phyloP scores from a whole-genome alignment of 1,139 yeast genomes.

The Pichia sp. region DNA sequence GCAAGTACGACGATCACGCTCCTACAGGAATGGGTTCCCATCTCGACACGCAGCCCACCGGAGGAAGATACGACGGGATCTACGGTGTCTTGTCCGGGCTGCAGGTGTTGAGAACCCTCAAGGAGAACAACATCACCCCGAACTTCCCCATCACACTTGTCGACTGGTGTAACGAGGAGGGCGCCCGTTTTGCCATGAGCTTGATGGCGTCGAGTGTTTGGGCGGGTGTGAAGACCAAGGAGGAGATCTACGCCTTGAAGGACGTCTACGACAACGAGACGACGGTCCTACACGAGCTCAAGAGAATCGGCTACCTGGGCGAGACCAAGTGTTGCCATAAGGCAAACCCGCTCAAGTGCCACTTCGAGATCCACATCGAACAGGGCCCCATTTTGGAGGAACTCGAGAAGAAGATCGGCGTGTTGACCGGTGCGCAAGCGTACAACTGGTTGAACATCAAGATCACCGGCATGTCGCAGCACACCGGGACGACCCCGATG shows the following conservation, averaged over 20 bases:
- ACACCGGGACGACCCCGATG: conserved; percentile 76
- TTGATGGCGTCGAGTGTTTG: conserved; percentile 65
- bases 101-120: conserved; percentile 60
- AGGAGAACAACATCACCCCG: conserved; percentile 54
- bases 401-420: conserved; percentile 52
- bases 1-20: conserved; percentile 40
- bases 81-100: conserved; percentile 65
- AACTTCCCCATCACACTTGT: conserved; percentile 61
- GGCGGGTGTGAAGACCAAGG: conserved; percentile 48
- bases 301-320: conserved; percentile 62
- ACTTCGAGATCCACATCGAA: conserved; percentile 71
- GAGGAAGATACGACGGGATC: conserved; percentile 72
- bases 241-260: conserved; percentile 46
- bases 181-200: conserved; percentile 67
- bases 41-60: conserved; percentile 75
- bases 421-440: conserved; percentile 66
- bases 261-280: conserved; percentile 54
- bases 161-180: conserved; percentile 77
- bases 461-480: conserved; percentile 59
- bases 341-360: conserved; percentile 57
- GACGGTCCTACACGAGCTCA: conserved; percentile 51
- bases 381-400: conserved; percentile 70
- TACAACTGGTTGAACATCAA: conserved; percentile 56
- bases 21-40: conserved; percentile 74
- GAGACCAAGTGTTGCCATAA: conserved; percentile 43